A percentile compares a stretch with the other conserved stretches of the same genome.
These are phyloP conservation scores for Coniochaeta pulveracea DNA, from an alignment of 2,329 filamentous ascomycete species.

Conservation along the genomic window DNA sequence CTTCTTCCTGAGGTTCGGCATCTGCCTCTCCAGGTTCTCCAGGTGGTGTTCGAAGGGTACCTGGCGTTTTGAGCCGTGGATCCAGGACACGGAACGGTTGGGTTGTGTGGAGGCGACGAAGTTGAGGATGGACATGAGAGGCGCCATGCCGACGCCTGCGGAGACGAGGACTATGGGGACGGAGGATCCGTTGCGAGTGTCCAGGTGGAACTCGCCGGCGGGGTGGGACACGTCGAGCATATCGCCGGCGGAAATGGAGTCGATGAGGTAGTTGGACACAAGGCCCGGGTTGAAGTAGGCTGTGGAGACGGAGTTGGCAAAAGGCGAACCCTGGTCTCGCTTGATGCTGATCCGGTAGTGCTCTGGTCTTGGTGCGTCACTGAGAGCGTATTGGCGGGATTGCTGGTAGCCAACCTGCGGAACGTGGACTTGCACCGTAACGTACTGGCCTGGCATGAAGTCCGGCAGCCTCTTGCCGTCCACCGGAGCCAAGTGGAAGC, in stretches of 20 bases:
- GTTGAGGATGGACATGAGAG: conserved; percentile 50
- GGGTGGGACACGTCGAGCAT: conserved; percentile 56
- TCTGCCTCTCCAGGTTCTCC: conserved; percentile 24
- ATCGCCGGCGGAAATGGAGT: conserved; percentile 49
- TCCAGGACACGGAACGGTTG: conserved; percentile 41
- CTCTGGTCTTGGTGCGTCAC: conserved; percentile 47
- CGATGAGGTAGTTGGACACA: conserved; percentile 60
- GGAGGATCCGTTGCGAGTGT: conserved; percentile 25
- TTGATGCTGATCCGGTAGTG: conserved; percentile 65
- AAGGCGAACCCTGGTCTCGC: conserved; percentile 45
- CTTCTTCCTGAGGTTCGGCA: conserved; percentile 25
- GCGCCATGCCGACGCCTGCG: conserved; percentile 48
- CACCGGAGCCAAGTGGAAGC: conserved; percentile 56
- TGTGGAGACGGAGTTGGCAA: conserved; percentile 26
- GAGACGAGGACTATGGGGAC: conserved; percentile 49
- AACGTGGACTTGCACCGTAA: conserved; percentile 50
- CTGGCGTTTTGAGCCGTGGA: conserved; percentile 42
- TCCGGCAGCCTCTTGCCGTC: conserved; percentile 48
- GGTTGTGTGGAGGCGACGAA: conserved; percentile 32
- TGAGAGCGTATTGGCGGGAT: conserved; percentile 62
- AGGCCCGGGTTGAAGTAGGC: conserved; percentile 46
- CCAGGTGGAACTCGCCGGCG: conserved; percentile 47
- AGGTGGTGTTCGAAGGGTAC: conserved; percentile 44
- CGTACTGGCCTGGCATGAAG: conserved; percentile 63
- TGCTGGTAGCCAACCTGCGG: conserved; percentile 48